Conservation (phyloP, 225 moss, liverwort and hornwort genomes). For the Thuidium tamariscinum region DNA sequence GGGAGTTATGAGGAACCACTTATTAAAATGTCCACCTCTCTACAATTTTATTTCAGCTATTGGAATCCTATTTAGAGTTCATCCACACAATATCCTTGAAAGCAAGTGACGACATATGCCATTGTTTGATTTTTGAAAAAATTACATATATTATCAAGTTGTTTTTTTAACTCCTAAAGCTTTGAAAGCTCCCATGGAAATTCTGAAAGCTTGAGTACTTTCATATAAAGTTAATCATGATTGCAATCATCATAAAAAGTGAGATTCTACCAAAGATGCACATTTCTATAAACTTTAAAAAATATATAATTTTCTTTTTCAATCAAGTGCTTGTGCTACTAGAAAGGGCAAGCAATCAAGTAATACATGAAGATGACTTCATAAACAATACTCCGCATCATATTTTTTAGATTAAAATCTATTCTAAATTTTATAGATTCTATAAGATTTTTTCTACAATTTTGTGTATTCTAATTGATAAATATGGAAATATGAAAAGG, state of each 20-base stretch:
- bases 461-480: too few relatives aligned
- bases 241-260: neutral
- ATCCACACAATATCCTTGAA: too few relatives aligned
- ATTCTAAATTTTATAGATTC: too few relatives aligned
- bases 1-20: too few relatives aligned
- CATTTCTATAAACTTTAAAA: neutral
- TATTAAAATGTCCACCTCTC: neutral
- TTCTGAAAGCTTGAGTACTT: neutral
- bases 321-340: neutral
- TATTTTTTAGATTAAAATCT: too few relatives aligned
- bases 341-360: fast-evolving
- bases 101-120: too few relatives aligned
- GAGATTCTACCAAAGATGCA: neutral
- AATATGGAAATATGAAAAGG: too few relatives aligned
- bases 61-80: neutral
- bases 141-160: neutral
- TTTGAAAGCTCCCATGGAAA: fast-evolving
- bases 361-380: neutral
- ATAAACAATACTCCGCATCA: too few relatives aligned
- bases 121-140: too few relatives aligned
- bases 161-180: neutral
- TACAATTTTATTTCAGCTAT: neutral
- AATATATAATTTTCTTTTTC: neutral
- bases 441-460: too few relatives aligned
- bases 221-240: neutral